Percentiles rank a stretch among this genome's conserved stretches.
phyloP scores from a whole-genome alignment of 805 yeast genomes.

The Candida orba region DNA sequence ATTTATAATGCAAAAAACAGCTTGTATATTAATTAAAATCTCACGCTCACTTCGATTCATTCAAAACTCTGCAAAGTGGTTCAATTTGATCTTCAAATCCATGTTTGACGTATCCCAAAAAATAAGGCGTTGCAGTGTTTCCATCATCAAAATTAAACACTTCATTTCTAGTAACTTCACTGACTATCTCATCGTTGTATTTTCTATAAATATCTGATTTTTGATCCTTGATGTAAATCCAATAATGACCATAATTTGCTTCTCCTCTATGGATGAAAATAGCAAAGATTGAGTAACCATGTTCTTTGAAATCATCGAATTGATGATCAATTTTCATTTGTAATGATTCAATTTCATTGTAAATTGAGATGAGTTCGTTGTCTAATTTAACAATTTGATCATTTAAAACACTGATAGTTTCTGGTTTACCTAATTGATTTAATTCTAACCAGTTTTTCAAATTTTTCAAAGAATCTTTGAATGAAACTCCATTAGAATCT shows the following conservation, averaged over 20 bases:
- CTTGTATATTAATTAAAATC: background rate
- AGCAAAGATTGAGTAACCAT: constrained; percentile 82
- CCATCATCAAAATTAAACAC: constrained; percentile 58
- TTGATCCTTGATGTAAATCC: constrained; percentile 87
- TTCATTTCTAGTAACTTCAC: constrained; percentile 62
- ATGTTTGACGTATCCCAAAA: constrained; percentile 73
- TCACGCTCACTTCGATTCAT: background rate
- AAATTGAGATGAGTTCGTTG: constrained; percentile 35
- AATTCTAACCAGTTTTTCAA: constrained; percentile 50
- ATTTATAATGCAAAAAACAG: too few species aligned
- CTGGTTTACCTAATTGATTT: constrained; percentile 33
- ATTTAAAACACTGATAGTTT: constrained; percentile 41
- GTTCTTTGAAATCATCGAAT: constrained; percentile 50
- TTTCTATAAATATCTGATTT: constrained; percentile 65
- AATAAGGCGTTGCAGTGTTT: constrained; percentile 92
- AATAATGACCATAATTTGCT: constrained; percentile 94
- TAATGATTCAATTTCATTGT: constrained; percentile 35
- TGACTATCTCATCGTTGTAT: constrained; percentile 93
- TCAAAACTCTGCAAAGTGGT: constrained; percentile 48
- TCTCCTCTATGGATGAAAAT: constrained; percentile 93
- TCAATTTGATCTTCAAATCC: constrained; percentile 50
- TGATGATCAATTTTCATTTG: constrained; percentile 47
- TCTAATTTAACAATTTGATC: constrained; percentile 41
- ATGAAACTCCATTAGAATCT: constrained; percentile 44
- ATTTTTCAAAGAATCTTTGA: constrained; percentile 45